phyloP scores from a whole-genome alignment of 129 eudicot species.

The Pulicaria dysenterica region DNA sequence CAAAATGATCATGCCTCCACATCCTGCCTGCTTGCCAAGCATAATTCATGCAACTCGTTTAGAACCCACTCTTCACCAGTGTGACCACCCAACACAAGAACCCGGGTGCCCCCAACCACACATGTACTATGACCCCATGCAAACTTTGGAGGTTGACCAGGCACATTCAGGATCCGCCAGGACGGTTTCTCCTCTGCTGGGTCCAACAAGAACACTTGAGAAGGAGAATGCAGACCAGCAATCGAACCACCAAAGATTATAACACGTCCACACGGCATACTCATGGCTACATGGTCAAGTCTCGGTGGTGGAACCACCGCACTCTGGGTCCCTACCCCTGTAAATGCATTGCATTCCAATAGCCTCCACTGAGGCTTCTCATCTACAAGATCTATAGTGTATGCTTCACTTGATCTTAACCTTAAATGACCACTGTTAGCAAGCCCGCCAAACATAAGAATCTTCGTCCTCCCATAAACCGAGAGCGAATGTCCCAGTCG shows the following conservation, averaged over 20 bases:
- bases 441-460: slow-evolving; percentile 87
- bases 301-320: slow-evolving; percentile 87
- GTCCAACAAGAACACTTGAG: slow-evolving; percentile 77
- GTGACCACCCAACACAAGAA: slow-evolving; percentile 82
- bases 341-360: slow-evolving; percentile 72
- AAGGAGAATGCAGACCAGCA: slow-evolving; percentile 84
- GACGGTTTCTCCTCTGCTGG: slow-evolving; percentile 80
- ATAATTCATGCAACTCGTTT: slow-evolving; percentile 79
- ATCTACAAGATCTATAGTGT: slow-evolving; percentile 68
- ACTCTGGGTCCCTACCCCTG: slow-evolving; percentile 74
- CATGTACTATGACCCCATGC: slow-evolving; percentile 97
- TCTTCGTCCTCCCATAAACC: slow-evolving; percentile 72
- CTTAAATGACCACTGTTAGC: slow-evolving; percentile 86
- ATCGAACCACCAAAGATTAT: slow-evolving; percentile 86
- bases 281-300: slow-evolving; percentile 85
- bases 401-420: slow-evolving; percentile 76
- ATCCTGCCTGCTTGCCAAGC: slow-evolving; percentile 75
- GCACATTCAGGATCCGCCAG: slow-evolving; percentile 76
- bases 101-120: slow-evolving; percentile 88
- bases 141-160: slow-evolving; percentile 78
- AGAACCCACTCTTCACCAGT: slow-evolving; percentile 93
- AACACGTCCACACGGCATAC: slow-evolving; percentile 89
- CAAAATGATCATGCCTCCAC: slow-evolving; percentile 41
- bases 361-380: slow-evolving; percentile 76
- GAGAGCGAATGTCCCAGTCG: slow-evolving; percentile 87